Evolutionary conservation across 768 basidiomycete genomes (phyloP).

Genomic region (Mycena rosella): DNA sequence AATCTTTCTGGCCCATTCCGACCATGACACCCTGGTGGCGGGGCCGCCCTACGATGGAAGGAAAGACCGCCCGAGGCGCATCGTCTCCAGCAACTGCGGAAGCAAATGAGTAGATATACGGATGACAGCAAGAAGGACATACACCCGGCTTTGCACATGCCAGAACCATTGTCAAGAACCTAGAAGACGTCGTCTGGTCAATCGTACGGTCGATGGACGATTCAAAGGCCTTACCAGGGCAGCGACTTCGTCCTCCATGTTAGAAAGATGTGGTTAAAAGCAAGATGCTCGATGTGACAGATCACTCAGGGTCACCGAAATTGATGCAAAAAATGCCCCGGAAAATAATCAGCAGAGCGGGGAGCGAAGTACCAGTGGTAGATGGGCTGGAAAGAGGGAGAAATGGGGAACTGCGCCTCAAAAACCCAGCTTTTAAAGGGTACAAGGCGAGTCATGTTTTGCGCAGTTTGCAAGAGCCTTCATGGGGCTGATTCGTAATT

Average conservation of each 20-base stretch:
- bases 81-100: constrained; percentile 67
- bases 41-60: constrained; percentile 81
- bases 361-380: too few species aligned
- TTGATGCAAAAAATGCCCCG: too few species aligned
- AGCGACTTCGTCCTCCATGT: constrained; percentile 48
- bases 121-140: constrained; percentile 11
- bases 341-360: too few species aligned
- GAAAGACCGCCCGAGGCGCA: constrained; percentile 81
- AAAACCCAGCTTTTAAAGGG: too few species aligned
- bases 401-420: too few species aligned
- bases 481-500: too few species aligned
- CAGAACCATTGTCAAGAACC: constrained; percentile 84
- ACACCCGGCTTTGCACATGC: constrained; percentile 39
- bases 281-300: too few species aligned
- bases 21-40: constrained; percentile 84
- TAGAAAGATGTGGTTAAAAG: too few species aligned
- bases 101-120: neutral
- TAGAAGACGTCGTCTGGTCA: constrained; percentile 37
- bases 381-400: too few species aligned
- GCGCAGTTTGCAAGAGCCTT: too few species aligned
- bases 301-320: too few species aligned
- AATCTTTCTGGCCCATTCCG: constrained; percentile 84
- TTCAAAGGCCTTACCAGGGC: constrained; percentile 35
- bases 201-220: neutral
- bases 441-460: too few species aligned